phyloP scores from a whole-genome alignment of 352 stramenopile species.

The Phytophthora nicotianae region DNA sequence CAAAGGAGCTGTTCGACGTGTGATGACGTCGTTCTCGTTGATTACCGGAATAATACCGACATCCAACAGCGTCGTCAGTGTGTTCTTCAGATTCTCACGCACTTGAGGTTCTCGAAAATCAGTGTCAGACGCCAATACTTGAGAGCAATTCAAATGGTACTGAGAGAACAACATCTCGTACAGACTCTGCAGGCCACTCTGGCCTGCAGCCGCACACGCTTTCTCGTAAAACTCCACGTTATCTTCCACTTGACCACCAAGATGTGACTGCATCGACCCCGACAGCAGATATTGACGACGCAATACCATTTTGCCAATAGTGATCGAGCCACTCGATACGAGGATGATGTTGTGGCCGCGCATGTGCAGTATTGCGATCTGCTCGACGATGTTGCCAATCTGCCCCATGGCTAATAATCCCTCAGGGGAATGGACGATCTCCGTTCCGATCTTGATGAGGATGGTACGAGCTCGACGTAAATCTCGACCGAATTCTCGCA shows the following conservation, averaged over 20 bases:
- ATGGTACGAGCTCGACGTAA: conserved; percentile 70
- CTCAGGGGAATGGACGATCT: conserved; percentile 83
- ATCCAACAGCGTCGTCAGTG: conserved; percentile 61
- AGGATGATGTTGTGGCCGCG: conserved; percentile 83
- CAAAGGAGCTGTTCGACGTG: conserved; percentile 58
- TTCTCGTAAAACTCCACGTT: conserved; percentile 77
- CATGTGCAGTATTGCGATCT: conserved; percentile 84
- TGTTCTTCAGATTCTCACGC: conserved; percentile 68
- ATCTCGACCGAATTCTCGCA: conserved; percentile 40
- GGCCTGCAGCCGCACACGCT: conserved; percentile 65
- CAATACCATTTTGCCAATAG: conserved; percentile 83
- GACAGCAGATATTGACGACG: conserved; percentile 83
- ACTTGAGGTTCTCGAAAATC: conserved; percentile 69
- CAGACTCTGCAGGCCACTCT: conserved; percentile 81
- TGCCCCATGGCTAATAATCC: conserved; percentile 81
- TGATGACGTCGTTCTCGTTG: conserved; percentile 87
- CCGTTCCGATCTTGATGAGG: conserved; percentile 86
- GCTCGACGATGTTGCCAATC: conserved; percentile 85
- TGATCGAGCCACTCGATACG: conserved; percentile 80
- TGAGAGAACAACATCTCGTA: conserved; percentile 87
- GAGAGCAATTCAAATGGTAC: conserved; percentile 79
- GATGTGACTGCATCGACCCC: conserved; percentile 82
- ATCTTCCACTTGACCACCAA: conserved; percentile 67
- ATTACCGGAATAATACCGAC: conserved; percentile 84
- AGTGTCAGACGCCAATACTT: conserved; percentile 73